Evolutionary conservation across 768 basidiomycete species (phyloP), one percentile per base, ranked within the genome.

Genomic region (Tulasnella sp.): DNA sequence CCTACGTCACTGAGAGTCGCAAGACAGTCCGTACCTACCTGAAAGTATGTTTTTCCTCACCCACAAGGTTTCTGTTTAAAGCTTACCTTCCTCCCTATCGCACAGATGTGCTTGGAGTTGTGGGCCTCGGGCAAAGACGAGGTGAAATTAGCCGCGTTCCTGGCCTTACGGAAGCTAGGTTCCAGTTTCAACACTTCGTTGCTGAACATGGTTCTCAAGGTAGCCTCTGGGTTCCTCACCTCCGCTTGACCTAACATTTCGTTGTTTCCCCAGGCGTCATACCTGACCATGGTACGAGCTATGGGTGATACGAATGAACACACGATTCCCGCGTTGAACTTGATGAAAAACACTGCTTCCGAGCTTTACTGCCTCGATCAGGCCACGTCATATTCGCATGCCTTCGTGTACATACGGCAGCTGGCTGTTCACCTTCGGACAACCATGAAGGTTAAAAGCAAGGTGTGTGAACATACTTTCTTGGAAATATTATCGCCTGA

Each of bases 261-360:
- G 11, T 34, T 15, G 3, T 43, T 49, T 31, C 46, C 37, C 19
- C 59, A 94, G 90, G 86, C 83, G 61, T 82, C 82, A n/a, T 99
- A 99, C 70, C 75, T 87, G 41, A 78, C 86, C 14, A 73, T 99
- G 27, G 79, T 97, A 45, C 83, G 88, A 27, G 83, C 81, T 5
- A 82, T 83, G 43, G 90, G 91, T 66, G 79, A 83, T 9, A 96
- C 91, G n/a, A 86, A 76, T 48, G 75, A 80, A 2, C 82, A 94
- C 69, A 90, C 86, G 3, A 73, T 98, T 7, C 92, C 94, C 19
- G 81, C 86, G 2, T 86, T 98, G 69, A 94, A 87, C 64, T 72
- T 98, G 41, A 94, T 97, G 90, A 99, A 99, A 70, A 96, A 98
- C 68, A 88, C 92, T 5, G 94, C 93, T 0, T 86, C 88, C 0